Conservation (phyloP, 2,329 filamentous ascomycete genomes). For the Microcyclospora pomicola region DNA sequence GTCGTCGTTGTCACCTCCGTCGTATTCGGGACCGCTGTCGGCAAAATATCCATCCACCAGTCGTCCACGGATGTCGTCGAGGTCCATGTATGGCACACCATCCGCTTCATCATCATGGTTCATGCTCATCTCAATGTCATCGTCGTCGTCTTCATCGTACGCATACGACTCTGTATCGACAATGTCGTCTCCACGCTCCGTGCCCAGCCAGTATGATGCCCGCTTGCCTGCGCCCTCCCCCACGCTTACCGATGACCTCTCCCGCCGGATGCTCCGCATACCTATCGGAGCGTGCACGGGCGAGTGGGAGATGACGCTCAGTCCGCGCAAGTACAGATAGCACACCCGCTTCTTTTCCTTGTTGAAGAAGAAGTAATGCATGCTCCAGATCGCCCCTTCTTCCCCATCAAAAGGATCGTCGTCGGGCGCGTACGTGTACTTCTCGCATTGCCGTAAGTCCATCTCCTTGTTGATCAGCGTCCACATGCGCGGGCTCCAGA, state of each 20-base stretch:
- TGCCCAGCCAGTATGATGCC: conserved; percentile 77
- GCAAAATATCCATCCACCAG: conserved; percentile 19
- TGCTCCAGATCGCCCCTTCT: conserved; percentile 84
- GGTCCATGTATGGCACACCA: conserved; percentile 21
- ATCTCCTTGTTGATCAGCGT: conserved; percentile 86
- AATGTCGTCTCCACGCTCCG: conserved; percentile 30
- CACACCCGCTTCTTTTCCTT: conserved; percentile 81
- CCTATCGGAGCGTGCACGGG: conserved; percentile 32
- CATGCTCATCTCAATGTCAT: conserved; percentile 18
- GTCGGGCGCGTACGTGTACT: conserved; percentile 80
- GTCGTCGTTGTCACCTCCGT: conserved; percentile 8
- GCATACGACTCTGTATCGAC: conserved; percentile 13
- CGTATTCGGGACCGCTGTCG: conserved; percentile 13
- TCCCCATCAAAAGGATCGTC: conserved; percentile 86
- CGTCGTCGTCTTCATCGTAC: conserved; percentile 22
- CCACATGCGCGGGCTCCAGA: conserved; percentile 89
- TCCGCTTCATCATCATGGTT: conserved; percentile 18
- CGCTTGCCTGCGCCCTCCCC: conserved; percentile 58
- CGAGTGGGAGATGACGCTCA: conserved; percentile 59
- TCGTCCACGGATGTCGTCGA: conserved; percentile 22
- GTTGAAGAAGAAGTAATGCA: conserved; percentile 98
- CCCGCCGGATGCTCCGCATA: conserved; percentile 24
- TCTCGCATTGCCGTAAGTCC: conserved; percentile 73
- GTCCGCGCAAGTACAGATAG: conserved; percentile 83
- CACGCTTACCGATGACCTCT: conserved; percentile 13